Percentiles rank a stretch among this genome's conserved stretches.
phyloP scores from a whole-genome alignment of 805 yeast species.

The Kuraishia hungarica region DNA sequence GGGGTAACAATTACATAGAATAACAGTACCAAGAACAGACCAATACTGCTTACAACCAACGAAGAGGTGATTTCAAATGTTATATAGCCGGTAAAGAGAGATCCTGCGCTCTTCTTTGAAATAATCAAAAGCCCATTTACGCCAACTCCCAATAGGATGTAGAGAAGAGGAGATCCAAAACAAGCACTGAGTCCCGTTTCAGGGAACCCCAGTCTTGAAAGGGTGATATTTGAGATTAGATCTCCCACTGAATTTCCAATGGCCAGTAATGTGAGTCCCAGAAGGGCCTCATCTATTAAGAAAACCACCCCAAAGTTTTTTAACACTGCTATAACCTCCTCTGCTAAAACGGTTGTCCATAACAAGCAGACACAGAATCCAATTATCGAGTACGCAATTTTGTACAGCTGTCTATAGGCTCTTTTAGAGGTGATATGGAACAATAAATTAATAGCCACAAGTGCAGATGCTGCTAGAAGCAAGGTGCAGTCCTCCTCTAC shows the following conservation, averaged over 20 bases:
- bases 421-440: not conserved
- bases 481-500: not conserved
- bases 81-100: conserved; percentile 10
- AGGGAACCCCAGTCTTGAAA: conserved; percentile 27
- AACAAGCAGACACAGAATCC: conserved; percentile 21
- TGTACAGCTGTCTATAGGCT: not conserved
- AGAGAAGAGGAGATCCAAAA: conserved; percentile 43
- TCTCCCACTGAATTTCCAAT: conserved; percentile 46
- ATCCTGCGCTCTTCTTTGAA: conserved; percentile 4
- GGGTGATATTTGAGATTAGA: conserved; percentile 38
- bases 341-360: conserved; percentile 20
- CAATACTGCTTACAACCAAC: conserved; percentile 27
- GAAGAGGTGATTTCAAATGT: conserved; percentile 29
- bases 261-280: conserved; percentile 41
- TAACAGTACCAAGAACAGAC: conserved; percentile 29
- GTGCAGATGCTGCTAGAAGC: not conserved
- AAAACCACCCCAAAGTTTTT: conserved; percentile 37
- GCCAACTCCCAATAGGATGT: conserved; percentile 43
- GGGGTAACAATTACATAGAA: conserved; percentile 34
- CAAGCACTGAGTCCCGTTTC: conserved; percentile 42
- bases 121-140: conserved; percentile 29
- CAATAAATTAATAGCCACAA: not conserved
- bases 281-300: conserved; percentile 33
- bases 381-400: conserved; percentile 6
- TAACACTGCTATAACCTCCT: conserved; percentile 20